Percentiles rank a stretch among this genome's conserved stretches.
Conservation (phyloP, 2,329 filamentous ascomycete genomes). For the Calcarisporium arbuscula region DNA sequence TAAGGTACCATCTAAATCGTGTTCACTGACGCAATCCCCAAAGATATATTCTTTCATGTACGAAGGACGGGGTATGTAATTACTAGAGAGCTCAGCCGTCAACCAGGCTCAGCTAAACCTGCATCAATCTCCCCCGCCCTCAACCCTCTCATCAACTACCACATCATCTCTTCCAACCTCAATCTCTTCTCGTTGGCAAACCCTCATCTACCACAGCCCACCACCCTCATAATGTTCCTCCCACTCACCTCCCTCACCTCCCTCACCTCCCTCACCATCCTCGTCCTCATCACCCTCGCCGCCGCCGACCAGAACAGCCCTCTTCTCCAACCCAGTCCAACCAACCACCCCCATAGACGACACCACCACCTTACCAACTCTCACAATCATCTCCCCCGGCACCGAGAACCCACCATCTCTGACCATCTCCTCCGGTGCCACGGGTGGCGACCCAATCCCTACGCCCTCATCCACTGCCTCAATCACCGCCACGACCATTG, state of each 20-base stretch:
- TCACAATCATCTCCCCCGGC: constrained; percentile 3
- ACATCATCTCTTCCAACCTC: no score
- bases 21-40: no score
- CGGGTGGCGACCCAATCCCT: no score
- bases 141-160: no score
- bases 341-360: constrained; percentile 3
- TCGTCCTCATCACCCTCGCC: constrained; percentile 8
- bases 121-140: no score
- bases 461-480: background rate
- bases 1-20: no score
- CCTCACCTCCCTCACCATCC: constrained; percentile 6
- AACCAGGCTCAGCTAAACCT: no score
- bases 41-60: no score
- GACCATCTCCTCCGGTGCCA: background rate
- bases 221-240: constrained; percentile 6
- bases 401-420: background rate
- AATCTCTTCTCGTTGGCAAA: no score
- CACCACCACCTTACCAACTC: constrained; percentile 4
- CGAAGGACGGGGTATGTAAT: no score
- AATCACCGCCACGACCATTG: constrained; percentile 3
- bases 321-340: constrained; percentile 9
- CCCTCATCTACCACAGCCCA: no score
- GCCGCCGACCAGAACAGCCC: constrained; percentile 2
- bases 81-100: no score
- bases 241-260: background rate